Evolutionary conservation across 73 alveolate species (phyloP).

Genomic region (Diophrys appendiculata): DNA sequence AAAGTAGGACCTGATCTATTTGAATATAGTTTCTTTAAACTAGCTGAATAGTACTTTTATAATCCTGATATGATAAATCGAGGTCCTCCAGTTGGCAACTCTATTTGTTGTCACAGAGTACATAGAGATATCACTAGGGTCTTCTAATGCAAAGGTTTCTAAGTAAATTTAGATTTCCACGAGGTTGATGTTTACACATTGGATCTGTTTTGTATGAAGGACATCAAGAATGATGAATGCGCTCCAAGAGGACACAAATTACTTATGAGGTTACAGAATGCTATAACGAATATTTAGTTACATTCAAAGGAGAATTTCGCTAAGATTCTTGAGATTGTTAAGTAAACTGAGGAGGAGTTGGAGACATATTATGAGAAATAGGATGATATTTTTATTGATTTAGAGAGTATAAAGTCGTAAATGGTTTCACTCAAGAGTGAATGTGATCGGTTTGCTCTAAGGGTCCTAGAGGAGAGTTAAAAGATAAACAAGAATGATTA

Average conservation of each 20-base stretch:
- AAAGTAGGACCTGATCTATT: constrained; percentile 10
- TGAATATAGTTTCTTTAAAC: constrained; percentile 25
- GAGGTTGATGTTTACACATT: not conserved
- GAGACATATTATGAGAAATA: not conserved
- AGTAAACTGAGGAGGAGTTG: not conserved
- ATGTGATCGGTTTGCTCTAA: not conserved
- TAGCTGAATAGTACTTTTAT: constrained; percentile 33
- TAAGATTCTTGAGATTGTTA: not conserved
- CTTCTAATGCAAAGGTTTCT: constrained; percentile 12
- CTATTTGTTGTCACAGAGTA: constrained; percentile 8
- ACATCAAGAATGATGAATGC: not conserved
- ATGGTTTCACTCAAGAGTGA: not conserved
- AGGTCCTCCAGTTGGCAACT: not conserved
- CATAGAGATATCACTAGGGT: constrained; percentile 24
- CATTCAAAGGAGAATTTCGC: not conserved
- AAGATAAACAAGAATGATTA: not conserved
- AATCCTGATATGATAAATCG: not conserved
- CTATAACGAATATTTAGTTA: not conserved
- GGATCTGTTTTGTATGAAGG: not conserved
- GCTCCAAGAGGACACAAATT: not conserved
- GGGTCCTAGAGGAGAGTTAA: not conserved
- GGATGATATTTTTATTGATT: not conserved
- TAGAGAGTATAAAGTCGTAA: not conserved
- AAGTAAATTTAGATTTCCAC: constrained; percentile 1
- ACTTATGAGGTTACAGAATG: not conserved